Evolutionary conservation across 2,329 filamentous ascomycete genomes (phyloP).

Genomic region (Clarireedia paspali): DNA sequence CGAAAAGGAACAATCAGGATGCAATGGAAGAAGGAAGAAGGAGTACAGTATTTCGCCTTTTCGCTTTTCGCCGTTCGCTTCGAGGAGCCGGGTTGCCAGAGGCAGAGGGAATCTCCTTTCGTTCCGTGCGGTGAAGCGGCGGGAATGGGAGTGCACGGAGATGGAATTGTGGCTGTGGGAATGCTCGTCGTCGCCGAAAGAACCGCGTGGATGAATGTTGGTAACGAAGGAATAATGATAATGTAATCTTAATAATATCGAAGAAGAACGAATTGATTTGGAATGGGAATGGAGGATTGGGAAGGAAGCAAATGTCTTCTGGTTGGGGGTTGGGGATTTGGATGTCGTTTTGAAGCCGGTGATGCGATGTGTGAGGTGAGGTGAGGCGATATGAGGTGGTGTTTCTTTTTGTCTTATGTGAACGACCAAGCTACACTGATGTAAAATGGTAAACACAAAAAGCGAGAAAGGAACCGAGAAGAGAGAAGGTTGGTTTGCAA

Average conservation of each 20-base stretch:
- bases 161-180: no score
- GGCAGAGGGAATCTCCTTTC: neutral
- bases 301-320: no score
- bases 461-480: slow-evolving; percentile 1
- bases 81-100: neutral
- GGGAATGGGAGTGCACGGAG: no score
- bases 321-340: no score
- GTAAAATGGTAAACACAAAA: slow-evolving; percentile 1
- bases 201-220: no score
- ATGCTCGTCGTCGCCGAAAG: no score
- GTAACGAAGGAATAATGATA: no score
- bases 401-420: neutral
- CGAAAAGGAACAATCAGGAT: neutral
- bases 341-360: no score
- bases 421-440: neutral
- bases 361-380: neutral
- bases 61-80: neutral
- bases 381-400: neutral
- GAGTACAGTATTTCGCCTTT: neutral
- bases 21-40: neutral
- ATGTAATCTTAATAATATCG: no score
- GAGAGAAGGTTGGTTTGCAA: neutral
- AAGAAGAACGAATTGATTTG: no score
- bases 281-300: no score
- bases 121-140: neutral